Conservation (phyloP, 345 rosid species). For the Sisymbrium irio region DNA sequence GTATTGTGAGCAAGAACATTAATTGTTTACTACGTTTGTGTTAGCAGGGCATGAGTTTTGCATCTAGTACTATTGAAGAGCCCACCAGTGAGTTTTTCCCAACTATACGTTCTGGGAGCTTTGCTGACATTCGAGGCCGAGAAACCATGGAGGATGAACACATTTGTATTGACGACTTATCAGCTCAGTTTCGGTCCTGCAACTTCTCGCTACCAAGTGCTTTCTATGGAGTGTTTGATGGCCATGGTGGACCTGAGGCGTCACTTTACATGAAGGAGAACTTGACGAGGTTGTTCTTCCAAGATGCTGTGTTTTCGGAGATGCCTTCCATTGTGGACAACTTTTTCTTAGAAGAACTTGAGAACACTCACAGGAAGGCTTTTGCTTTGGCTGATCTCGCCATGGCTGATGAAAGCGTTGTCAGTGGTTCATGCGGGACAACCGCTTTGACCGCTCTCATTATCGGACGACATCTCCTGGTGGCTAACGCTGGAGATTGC, state of each 20-base stretch:
- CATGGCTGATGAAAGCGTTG: conserved; percentile 48
- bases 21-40: background rate
- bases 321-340: conserved; percentile 21
- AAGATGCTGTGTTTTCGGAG: conserved; percentile 71
- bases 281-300: conserved; percentile 70
- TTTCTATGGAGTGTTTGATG: conserved; percentile 88
- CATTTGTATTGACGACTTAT: conserved; percentile 68
- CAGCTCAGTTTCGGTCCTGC: conserved; percentile 47
- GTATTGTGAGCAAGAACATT: background rate
- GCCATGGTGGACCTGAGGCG: conserved; percentile 82
- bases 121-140: conserved; percentile 69
- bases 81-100: conserved; percentile 42
- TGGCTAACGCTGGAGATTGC: conserved; percentile 96
- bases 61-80: conserved; percentile 12
- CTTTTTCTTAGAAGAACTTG: conserved; percentile 44
- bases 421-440: conserved; percentile 68
- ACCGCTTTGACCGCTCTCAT: conserved; percentile 85
- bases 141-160: conserved; percentile 76
- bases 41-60: conserved; percentile 24
- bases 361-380: conserved; percentile 63
- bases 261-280: conserved; percentile 73
- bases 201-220: conserved; percentile 46
- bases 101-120: conserved; percentile 70
- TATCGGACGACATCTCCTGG: conserved; percentile 67
- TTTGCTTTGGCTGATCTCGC: conserved; percentile 77